Conservation (phyloP, 768 basidiomycete species). For the Russula compacta region DNA sequence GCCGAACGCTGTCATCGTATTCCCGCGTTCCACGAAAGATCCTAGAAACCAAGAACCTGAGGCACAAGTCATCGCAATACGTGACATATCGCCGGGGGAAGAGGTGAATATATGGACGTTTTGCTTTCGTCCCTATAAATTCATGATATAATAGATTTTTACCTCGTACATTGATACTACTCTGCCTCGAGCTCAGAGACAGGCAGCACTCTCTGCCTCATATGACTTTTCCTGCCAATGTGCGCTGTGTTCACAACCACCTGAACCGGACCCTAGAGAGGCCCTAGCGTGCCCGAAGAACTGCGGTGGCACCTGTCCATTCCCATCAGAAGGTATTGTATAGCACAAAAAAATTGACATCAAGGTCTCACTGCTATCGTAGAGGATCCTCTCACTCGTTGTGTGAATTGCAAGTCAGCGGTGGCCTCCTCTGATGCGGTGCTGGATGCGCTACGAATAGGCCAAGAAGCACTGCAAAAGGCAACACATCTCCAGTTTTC, state of each 20-base stretch:
- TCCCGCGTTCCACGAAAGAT: slow-evolving; percentile 46
- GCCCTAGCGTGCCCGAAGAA: slow-evolving; percentile 58
- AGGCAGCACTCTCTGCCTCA: slow-evolving; percentile 49
- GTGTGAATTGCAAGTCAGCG: slow-evolving; percentile 44
- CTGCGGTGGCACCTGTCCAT: slow-evolving; percentile 55
- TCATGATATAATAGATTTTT: slow-evolving; percentile 42
- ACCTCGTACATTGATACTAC: slow-evolving; percentile 85
- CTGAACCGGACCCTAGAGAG: slow-evolving; percentile 54
- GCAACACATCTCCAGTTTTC: slow-evolving; percentile 52
- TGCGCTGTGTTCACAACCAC: slow-evolving; percentile 36
- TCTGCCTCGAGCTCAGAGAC: slow-evolving; percentile 47
- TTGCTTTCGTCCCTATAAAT: neutral
- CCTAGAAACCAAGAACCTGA: slow-evolving; percentile 40
- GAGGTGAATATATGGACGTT: slow-evolving; percentile 42
- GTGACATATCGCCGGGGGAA: slow-evolving; percentile 51
- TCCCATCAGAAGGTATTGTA: slow-evolving; percentile 50
- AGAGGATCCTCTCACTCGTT: slow-evolving; percentile 45
- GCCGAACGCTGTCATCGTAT: slow-evolving; percentile 88
- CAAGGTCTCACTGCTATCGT: neutral
- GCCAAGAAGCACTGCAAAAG: slow-evolving; percentile 68
- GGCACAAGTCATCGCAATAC: slow-evolving; percentile 67
- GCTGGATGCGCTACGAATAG: slow-evolving; percentile 56
- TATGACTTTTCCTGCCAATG: slow-evolving; percentile 79
- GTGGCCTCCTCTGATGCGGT: slow-evolving; percentile 44
- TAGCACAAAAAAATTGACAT: neutral